Base-by-base conservation (phyloP, 2,329 filamentous ascomycete species). In the Aspergillus sp. region DNA sequence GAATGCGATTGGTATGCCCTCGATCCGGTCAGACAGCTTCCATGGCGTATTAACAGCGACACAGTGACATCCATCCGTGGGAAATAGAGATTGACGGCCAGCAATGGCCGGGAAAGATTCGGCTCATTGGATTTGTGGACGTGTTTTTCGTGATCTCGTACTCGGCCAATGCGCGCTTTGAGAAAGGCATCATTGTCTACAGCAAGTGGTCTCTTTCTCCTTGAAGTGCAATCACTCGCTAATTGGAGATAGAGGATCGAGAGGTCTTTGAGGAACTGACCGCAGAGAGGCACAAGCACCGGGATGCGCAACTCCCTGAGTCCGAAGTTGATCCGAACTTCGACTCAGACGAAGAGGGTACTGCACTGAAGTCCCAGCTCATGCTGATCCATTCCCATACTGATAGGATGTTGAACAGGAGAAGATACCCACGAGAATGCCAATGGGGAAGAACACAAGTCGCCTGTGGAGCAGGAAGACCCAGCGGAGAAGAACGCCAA, bases 121-220 rank as follows among this genome's bases (percentile, higher is more conserved):
- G 54, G 9, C 47, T 56, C 3, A 45, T 56, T 25, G 54, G 50
- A 5, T 56, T 56, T n/a, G 40, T 56, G 9, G 54, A 56, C 14
- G 54, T 53, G 7, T 56, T 56, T 29, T 56, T 56, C 25, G 32
- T 56, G 14, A 45, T 56, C 44, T 53, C 54, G 13, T 56, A 56
- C 47, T 56, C 54, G 6, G 50, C 54, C 43, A 53, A 51, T 23
- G 47, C 42, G 11, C 23, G 54, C 5, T 56, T 56, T 36, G 54
- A 56, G 40, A 42, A 50, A n/a, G 54, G 54, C 3, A 49, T 56
- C 29, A 53, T 56, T 16, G 44, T 56, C 23, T 56, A 56, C 45
- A 56, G 54, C 54, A 10, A 19, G 54, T 16, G 10, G n/a, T 13
- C 36, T 14, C 29, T 14, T 29, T 16, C 17, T 2, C 19, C 25